phyloP scores from a whole-genome alignment of 306 rosid genomes.

The Corylus heterophylla region DNA sequence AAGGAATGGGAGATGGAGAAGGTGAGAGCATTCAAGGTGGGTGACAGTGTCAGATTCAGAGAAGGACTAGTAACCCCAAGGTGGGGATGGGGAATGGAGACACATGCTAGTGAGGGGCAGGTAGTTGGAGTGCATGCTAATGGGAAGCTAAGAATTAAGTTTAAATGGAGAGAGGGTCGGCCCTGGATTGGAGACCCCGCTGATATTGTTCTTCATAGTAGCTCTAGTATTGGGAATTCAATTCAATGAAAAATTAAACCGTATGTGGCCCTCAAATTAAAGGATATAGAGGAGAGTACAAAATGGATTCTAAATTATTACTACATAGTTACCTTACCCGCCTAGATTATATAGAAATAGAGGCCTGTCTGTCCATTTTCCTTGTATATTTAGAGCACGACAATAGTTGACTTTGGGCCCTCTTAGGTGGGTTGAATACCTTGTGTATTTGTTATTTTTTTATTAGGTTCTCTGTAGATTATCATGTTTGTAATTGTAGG shows the following conservation, averaged over 20 bases:
- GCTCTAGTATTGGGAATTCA: conserved; percentile 23
- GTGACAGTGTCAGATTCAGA: conserved; percentile 79
- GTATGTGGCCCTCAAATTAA: background rate
- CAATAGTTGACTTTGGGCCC: background rate
- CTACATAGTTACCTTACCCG: background rate
- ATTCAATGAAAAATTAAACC: conserved; percentile 3
- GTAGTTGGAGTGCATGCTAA: conserved; percentile 94
- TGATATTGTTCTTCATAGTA: conserved; percentile 67
- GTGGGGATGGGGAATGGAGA: conserved; percentile 99
- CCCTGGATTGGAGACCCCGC: conserved; percentile 99
- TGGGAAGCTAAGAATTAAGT: conserved; percentile 85
- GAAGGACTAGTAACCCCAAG: conserved; percentile 85
- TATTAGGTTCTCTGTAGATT: background rate
- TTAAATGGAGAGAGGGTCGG: conserved; percentile 96
- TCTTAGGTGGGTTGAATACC: background rate
- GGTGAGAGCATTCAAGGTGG: conserved; percentile 67
- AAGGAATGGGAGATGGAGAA: conserved; percentile 81
- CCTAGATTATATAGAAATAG: background rate
- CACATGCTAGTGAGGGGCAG: conserved; percentile 85
- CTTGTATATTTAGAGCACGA: background rate
- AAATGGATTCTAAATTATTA: background rate
- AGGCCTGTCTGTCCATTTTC: background rate
- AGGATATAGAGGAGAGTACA: background rate
- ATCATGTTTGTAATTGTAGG: background rate
- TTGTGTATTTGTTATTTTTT: background rate